phyloP scores from a whole-genome alignment of 768 basidiomycete species.

The Tulasnella sp. region DNA sequence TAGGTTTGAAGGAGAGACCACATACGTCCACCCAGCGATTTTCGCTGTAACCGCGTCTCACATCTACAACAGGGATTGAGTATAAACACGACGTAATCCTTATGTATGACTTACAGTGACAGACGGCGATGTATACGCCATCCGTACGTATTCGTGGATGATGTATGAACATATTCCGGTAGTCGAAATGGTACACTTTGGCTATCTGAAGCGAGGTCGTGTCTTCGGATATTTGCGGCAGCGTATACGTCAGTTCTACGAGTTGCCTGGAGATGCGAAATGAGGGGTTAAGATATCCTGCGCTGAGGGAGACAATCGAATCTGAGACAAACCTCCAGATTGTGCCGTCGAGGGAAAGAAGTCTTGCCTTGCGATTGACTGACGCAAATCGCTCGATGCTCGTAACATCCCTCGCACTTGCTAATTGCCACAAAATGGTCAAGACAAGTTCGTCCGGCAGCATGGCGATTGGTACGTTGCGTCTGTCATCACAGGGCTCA shows the following conservation, averaged over 20 bases:
- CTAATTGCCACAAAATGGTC: conserved; percentile 46
- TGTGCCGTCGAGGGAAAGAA: conserved; percentile 52
- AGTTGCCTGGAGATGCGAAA: conserved; percentile 36
- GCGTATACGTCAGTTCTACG: conserved; percentile 52
- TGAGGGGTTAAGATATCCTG: background rate
- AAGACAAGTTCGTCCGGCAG: conserved; percentile 72
- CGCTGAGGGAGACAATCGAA: background rate
- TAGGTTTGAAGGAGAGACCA: conserved; percentile 13
- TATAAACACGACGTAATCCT: background rate
- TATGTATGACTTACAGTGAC: conserved; percentile 40
- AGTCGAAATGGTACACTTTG: conserved; percentile 45
- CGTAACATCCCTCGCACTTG: conserved; percentile 34
- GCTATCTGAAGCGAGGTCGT: conserved; percentile 40
- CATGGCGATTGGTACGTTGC: conserved; percentile 39
- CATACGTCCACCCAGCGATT: conserved; percentile 79
- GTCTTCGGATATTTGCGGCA: conserved; percentile 57
- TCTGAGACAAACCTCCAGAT: conserved; percentile 54
- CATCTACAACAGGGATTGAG: conserved; percentile 23
- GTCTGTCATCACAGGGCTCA: conserved; percentile 53
- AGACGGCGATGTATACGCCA: conserved; percentile 84
- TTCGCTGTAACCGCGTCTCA: conserved; percentile 66
- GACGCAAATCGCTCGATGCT: conserved; percentile 66
- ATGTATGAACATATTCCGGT: conserved; percentile 66
- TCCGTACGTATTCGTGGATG: conserved; percentile 76
- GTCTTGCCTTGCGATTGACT: conserved; percentile 59